A percentile compares a stretch with the other conserved stretches of the same genome.
Evolutionary conservation across 2,329 filamentous ascomycete genomes (phyloP).

Genomic region (Clonostachys rhizophaga): DNA sequence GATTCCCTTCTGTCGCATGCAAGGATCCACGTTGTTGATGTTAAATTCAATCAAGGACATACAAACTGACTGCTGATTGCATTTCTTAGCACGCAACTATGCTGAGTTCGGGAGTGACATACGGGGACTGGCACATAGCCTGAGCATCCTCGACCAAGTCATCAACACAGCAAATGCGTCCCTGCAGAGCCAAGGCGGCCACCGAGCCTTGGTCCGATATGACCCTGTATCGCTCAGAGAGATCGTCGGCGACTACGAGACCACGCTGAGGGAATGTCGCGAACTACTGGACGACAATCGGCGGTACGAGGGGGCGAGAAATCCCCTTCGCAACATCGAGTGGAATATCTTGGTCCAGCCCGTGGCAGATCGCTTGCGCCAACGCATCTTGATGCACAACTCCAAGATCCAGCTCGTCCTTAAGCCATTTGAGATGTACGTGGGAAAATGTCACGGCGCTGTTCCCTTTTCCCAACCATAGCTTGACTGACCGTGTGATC

Average conservation of each 20-base stretch:
- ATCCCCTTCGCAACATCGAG: constrained; percentile 22
- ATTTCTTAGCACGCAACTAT: constrained; percentile 19
- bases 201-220: constrained; percentile 13
- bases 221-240: constrained; percentile 17
- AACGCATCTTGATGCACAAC: constrained; percentile 23
- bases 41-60: background rate
- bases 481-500: background rate
- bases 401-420: constrained; percentile 23
- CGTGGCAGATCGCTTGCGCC: constrained; percentile 19
- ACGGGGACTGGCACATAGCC: constrained; percentile 17
- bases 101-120: constrained; percentile 23
- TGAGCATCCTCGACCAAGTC: constrained; percentile 20
- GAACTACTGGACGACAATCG: constrained; percentile 18
- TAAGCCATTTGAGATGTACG: constrained; percentile 29
- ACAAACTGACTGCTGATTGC: constrained; percentile 1
- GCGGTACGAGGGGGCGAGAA: constrained; percentile 15
- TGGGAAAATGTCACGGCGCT: too few species aligned
- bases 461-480: too few species aligned
- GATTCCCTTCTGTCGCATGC: too few species aligned
- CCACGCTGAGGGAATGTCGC: constrained; percentile 22
- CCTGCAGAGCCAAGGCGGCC: constrained; percentile 12
- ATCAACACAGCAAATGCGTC: constrained; percentile 16
- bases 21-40: background rate
- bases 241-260: constrained; percentile 17
- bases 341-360: constrained; percentile 28